Base-by-base conservation (phyloP, 441 rosid species). In the Lepidium campestre region DNA sequence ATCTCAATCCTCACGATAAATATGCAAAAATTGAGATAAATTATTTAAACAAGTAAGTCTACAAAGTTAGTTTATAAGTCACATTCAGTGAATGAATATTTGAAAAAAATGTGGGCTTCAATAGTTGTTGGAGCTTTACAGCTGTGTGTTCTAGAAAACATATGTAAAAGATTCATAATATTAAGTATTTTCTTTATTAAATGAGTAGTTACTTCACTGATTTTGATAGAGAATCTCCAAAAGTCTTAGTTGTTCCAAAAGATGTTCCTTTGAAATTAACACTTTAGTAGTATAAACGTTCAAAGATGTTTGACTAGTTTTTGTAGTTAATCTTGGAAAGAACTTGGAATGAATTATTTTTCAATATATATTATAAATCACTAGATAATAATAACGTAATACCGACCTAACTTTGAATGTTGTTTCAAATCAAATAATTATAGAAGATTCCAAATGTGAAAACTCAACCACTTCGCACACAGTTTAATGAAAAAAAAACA, bases 121-220 rank as follows among this genome's bases (percentile, higher is more conserved):
- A 47, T 31, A 46, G 58, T 71, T 45, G 64, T 62, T 63, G 37
- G 31, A 47, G 20, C 31, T 54, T 55, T 63, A 62, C 69, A 71
- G 50, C 64, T 71, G 44, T 37, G 31, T 45, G 1, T 37, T 36
- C 3, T 46, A 18, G 37, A 70, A 29, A 22, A 22, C 1, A 27
- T 27, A 1, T 1, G 23, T 14, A n/a, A 14, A 13, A 37, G 11
- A 19, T 27, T 25, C 36, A 62, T 10, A 54, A 44, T n/a, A n/a
- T 62, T 18, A 42, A 42, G 32, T 44, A n/a, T 32, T 50, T 60
- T n/a, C 32, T 52, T n/a, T 27, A 6, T 6, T 6, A 6, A 61
- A 53, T 53, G 62, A 23, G 57, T 62, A 44, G 62, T 54, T 70
- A 62, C 55, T 62, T 44, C 62, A 55, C 69, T 71, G 64, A 71